phyloP scores from a whole-genome alignment of 768 basidiomycete genomes.

The Serendipita vermifera region DNA sequence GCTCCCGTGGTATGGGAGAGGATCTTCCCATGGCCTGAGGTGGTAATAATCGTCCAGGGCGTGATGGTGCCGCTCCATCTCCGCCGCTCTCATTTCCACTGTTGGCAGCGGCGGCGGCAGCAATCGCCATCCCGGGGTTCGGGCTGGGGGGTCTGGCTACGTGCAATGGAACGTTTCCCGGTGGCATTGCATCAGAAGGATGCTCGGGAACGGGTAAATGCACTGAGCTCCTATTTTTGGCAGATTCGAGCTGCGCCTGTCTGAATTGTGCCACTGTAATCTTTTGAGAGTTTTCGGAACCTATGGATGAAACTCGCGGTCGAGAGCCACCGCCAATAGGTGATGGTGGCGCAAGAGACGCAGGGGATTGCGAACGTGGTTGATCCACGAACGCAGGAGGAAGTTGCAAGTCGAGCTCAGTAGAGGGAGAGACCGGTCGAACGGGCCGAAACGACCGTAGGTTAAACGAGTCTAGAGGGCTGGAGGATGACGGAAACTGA shows the following conservation, averaged over 20 bases:
- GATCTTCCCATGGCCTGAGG: not conserved
- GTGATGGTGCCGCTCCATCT: not conserved
- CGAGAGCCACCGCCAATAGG: conserved; percentile 28
- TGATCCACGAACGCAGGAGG: not conserved
- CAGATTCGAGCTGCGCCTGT: conserved; percentile 46
- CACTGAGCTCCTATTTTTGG: conserved; percentile 3
- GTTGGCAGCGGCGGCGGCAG: not conserved
- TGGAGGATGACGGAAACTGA: not conserved
- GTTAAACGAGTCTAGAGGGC: conserved; percentile 41
- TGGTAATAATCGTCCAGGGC: not conserved
- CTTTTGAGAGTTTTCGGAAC: conserved; percentile 55
- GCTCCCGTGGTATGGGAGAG: conserved; percentile 3
- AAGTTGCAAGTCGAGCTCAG: not conserved
- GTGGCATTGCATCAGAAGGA: conserved; percentile 3
- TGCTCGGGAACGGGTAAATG: conserved; percentile 8
- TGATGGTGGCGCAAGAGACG: conserved; percentile 19
- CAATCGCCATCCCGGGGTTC: not conserved
- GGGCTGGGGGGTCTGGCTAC: not conserved
- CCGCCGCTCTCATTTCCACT: conserved; percentile 1
- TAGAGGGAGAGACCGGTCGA: conserved; percentile 30
- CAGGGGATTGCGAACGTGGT: conserved; percentile 13
- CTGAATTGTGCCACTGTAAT: conserved; percentile 74
- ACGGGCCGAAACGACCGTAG: conserved; percentile 64
- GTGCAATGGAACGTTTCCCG: conserved; percentile 4
- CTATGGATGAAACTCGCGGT: conserved; percentile 43